These are phyloP conservation scores for Thielaviopsis musarum DNA, from an alignment of 2,329 filamentous ascomycete genomes.

Conservation along the genomic window DNA sequence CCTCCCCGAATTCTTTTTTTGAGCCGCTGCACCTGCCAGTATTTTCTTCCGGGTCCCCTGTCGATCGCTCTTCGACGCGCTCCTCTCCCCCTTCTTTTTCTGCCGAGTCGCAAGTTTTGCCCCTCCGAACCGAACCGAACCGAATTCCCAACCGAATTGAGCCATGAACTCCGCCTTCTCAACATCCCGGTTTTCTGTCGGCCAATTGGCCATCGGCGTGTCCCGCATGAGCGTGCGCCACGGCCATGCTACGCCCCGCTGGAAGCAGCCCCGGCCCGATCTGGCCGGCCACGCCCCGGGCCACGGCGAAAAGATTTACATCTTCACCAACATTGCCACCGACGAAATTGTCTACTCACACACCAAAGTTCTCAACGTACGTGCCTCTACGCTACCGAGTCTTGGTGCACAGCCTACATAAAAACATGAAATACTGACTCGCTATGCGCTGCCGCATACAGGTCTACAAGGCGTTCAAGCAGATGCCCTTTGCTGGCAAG, in stretches of 20 bases:
- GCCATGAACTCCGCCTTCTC: constrained; percentile 20
- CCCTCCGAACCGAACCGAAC: background rate
- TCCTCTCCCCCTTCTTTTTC: no score
- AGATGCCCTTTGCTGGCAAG: constrained; percentile 50
- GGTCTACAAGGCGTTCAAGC: constrained; percentile 31
- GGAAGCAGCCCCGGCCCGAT: constrained; percentile 14
- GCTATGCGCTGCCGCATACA: constrained; percentile 11
- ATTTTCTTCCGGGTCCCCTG: background rate
- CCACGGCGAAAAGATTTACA: constrained; percentile 41
- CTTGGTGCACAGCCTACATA: background rate
- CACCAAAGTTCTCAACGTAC: constrained; percentile 23
- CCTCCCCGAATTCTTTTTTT: background rate
- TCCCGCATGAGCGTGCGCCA: constrained; percentile 27
- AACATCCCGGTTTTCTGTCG: constrained; percentile 19
- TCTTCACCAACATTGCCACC: constrained; percentile 33
- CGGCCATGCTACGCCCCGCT: constrained; percentile 17
- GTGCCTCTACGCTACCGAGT: constrained; percentile 20
- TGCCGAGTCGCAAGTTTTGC: background rate
- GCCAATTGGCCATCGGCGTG: constrained; percentile 26
- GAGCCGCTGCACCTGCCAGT: background rate
- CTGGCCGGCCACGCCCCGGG: constrained; percentile 18
- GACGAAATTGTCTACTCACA: constrained; percentile 38
- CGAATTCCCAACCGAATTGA: background rate
- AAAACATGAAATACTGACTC: background rate
- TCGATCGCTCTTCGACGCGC: background rate